A percentile compares a stretch with the other conserved stretches of the same genome.
Evolutionary conservation across 345 rosid species (phyloP).

Genomic region (Syzygium aromaticum): DNA sequence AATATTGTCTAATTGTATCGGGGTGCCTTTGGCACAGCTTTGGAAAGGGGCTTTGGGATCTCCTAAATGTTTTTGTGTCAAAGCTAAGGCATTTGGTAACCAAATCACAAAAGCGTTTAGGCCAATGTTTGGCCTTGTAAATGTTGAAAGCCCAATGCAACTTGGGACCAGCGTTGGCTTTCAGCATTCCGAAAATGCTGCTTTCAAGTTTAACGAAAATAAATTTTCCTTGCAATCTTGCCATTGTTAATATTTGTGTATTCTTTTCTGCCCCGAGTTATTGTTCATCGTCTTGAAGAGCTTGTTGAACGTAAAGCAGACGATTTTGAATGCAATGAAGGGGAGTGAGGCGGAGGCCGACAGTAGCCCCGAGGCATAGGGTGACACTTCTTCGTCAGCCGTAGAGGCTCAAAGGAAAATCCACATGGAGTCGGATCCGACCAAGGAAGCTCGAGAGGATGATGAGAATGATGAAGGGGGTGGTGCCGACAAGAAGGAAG

Average conservation of each 20-base stretch:
- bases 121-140: background rate
- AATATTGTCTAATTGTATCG: background rate
- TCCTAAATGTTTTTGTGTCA: background rate
- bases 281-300: background rate
- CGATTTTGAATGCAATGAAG: background rate
- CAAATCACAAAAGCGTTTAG: background rate
- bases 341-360: background rate
- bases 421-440: background rate
- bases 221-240: background rate
- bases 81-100: background rate
- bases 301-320: background rate
- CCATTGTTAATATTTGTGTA: background rate
- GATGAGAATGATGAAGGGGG: background rate
- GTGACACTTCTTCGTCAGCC: background rate
- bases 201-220: background rate
- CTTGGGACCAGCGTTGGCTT: background rate
- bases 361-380: background rate
- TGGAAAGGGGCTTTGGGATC: background rate
- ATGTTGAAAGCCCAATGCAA: background rate
- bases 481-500: background rate
- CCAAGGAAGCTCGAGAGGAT: background rate
- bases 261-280: background rate
- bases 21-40: background rate
- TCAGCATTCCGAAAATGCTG: background rate
- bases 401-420: background rate